phyloP scores from a whole-genome alignment of 1,139 yeast genomes.

The Sugiyamaella pinicola region DNA sequence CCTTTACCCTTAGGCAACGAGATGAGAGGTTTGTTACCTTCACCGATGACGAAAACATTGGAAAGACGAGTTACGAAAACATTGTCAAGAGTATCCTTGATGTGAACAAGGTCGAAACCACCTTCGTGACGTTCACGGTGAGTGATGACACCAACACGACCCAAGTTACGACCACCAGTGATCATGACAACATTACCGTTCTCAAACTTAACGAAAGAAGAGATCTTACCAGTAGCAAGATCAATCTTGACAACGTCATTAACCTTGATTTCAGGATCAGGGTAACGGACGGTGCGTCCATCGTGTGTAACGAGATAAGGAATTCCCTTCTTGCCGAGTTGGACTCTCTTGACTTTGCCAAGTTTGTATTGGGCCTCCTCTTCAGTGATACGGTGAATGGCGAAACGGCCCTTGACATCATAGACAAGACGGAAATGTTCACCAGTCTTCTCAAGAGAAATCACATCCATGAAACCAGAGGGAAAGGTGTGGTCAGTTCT shows the following conservation, averaged over 20 bases:
- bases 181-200: slow-evolving; percentile 95
- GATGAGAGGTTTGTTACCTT: slow-evolving; percentile 95
- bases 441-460: slow-evolving; percentile 94
- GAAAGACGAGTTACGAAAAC: slow-evolving; percentile 96
- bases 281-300: slow-evolving; percentile 99
- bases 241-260: slow-evolving; percentile 97
- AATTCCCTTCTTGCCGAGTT: slow-evolving; percentile 96
- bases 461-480: slow-evolving; percentile 99
- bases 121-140: slow-evolving; percentile 99
- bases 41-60: slow-evolving; percentile 97
- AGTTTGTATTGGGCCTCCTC: slow-evolving; percentile 98
- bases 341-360: slow-evolving; percentile 96
- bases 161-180: slow-evolving; percentile 99
- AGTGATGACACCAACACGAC: slow-evolving; percentile 96
- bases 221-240: slow-evolving; percentile 91
- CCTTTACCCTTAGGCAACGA: slow-evolving; percentile 99
- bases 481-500: slow-evolving; percentile 99
- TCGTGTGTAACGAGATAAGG: slow-evolving; percentile 99
- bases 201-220: slow-evolving; percentile 91
- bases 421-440: slow-evolving; percentile 98
- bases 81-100: slow-evolving; percentile 97
- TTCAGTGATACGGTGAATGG: slow-evolving; percentile 98
- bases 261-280: slow-evolving; percentile 94
- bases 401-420: slow-evolving; percentile 98
- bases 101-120: slow-evolving; percentile 98